A percentile compares a stretch with the other conserved stretches of the same genome.
Conservation (phyloP, 2,329 filamentous ascomycete genomes). For the Pochonia chlamydosporia region DNA sequence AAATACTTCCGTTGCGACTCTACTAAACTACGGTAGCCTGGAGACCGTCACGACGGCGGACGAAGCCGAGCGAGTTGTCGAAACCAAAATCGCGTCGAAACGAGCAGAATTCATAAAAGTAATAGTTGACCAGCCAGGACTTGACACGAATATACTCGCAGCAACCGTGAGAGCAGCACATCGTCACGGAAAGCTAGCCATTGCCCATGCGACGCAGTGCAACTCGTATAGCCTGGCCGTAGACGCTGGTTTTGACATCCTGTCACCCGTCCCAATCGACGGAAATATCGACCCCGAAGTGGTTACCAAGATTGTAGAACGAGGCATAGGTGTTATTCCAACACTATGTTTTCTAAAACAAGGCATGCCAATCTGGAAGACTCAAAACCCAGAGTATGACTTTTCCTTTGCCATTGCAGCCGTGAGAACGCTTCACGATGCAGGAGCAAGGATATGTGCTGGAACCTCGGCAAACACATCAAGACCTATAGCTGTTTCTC, state of each 20-base stretch:
- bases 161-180: constrained; percentile 16
- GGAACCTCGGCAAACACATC: constrained; percentile 24
- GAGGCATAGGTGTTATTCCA: constrained; percentile 18
- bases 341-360: constrained; percentile 16
- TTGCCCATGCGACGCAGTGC: constrained; percentile 20
- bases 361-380: constrained; percentile 5
- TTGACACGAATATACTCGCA: constrained; percentile 16
- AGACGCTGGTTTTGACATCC: constrained; percentile 20
- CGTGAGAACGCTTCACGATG: constrained; percentile 18
- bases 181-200: constrained; percentile 17
- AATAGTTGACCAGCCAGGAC: constrained; percentile 13
- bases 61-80: constrained; percentile 6
- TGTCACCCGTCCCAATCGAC: constrained; percentile 23
- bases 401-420: constrained; percentile 18
- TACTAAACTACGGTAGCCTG: constrained; percentile 2
- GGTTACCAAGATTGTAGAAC: constrained; percentile 5
- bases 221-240: constrained; percentile 18
- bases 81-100: not conserved
- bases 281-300: constrained; percentile 16
- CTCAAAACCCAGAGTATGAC: not conserved
- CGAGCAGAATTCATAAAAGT: constrained; percentile 23
- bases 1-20: not conserved
- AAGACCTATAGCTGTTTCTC: constrained; percentile 1
- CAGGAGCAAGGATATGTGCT: constrained; percentile 23
- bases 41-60: not conserved